These are phyloP conservation scores for Betula pendula DNA, from an alignment of 306 rosid genomes.

Conservation along the genomic window DNA sequence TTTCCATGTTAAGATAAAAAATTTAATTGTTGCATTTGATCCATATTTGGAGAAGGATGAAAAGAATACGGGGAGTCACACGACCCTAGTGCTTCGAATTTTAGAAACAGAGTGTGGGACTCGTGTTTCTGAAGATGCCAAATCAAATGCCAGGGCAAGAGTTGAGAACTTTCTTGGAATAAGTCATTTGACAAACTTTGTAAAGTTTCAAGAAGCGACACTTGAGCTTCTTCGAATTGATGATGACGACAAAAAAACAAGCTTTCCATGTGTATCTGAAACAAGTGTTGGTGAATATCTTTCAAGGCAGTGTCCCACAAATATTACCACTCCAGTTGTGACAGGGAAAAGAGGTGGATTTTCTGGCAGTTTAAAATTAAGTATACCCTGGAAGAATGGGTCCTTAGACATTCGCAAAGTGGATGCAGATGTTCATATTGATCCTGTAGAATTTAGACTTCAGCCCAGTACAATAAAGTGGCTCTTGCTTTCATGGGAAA, in stretches of 20 bases:
- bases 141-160: slow-evolving; percentile 43
- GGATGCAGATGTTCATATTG: slow-evolving; percentile 79
- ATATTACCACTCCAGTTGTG: slow-evolving; percentile 57
- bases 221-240: slow-evolving; percentile 75
- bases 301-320: slow-evolving; percentile 36
- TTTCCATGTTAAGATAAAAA: slow-evolving; percentile 71
- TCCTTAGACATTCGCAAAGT: slow-evolving; percentile 80
- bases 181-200: slow-evolving; percentile 70
- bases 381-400: slow-evolving; percentile 93
- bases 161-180: slow-evolving; percentile 74
- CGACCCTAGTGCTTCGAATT: slow-evolving; percentile 69
- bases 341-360: slow-evolving; percentile 77
- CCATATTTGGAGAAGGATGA: slow-evolving; percentile 47
- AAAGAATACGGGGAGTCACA: slow-evolving; percentile 31
- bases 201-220: slow-evolving; percentile 77
- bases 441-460: slow-evolving; percentile 67
- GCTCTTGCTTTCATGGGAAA: slow-evolving; percentile 63
- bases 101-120: slow-evolving; percentile 83
- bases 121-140: slow-evolving; percentile 71
- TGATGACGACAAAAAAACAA: slow-evolving; percentile 28
- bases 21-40: slow-evolving; percentile 77
- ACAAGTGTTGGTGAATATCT: slow-evolving; percentile 39
- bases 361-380: slow-evolving; percentile 80
- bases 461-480: slow-evolving; percentile 80
- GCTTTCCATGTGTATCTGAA: slow-evolving; percentile 32